Conservation (phyloP, 192 early-diverging fungal species). For the Piromyces finnis region DNA sequence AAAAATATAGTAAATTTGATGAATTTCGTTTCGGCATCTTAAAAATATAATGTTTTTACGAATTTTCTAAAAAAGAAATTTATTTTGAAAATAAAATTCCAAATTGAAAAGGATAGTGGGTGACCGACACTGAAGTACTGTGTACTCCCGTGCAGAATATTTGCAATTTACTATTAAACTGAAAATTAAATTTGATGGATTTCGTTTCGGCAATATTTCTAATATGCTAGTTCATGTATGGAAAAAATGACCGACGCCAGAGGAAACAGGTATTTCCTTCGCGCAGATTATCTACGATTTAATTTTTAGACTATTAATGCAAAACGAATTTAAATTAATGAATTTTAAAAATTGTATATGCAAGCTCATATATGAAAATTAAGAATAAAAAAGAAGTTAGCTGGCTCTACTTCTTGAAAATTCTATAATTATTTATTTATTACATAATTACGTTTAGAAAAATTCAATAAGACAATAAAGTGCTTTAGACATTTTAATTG, state of each 20-base stretch:
- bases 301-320: no score
- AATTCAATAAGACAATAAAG: no score
- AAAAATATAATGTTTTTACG: not conserved
- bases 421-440: no score
- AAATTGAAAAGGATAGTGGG: not conserved
- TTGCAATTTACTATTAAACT: not conserved
- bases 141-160: not conserved
- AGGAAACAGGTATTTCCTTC: not conserved
- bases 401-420: no score
- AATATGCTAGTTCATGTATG: no score
- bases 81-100: not conserved
- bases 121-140: not conserved
- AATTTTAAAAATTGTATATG: no score
- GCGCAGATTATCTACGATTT: not conserved
- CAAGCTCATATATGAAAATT: no score
- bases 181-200: not conserved
- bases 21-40: not conserved
- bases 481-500: no score
- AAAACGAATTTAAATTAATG: no score
- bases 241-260: not conserved
- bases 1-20: not conserved
- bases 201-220: not conserved
- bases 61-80: not conserved
- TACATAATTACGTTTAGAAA: no score
- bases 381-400: no score